phyloP scores from a whole-genome alignment of 2,329 filamentous ascomycete genomes.

The Teratosphaeria zuluensis region DNA sequence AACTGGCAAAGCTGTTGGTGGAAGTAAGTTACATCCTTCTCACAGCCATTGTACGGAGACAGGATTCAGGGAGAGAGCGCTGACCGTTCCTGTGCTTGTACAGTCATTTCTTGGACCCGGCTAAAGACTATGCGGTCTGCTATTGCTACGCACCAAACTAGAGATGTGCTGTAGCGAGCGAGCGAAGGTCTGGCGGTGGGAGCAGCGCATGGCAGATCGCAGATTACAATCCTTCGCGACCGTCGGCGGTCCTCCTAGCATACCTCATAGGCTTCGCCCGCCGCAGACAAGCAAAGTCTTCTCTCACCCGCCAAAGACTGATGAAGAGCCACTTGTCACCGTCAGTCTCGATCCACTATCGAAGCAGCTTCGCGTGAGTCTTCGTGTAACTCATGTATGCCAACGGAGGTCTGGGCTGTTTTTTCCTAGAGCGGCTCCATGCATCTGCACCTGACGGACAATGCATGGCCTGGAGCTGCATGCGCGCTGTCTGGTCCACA shows the following conservation, averaged over 20 bases:
- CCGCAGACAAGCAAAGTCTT: no score
- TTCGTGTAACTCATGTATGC: background rate
- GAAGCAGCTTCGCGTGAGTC: background rate
- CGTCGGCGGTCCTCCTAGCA: no score
- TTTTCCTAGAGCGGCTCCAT: background rate
- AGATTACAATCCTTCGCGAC: background rate
- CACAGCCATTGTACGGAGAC: background rate
- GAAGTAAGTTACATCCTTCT: background rate
- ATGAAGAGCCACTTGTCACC: no score
- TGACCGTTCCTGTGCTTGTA: background rate
- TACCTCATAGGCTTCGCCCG: no score
- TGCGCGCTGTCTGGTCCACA: background rate
- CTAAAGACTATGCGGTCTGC: background rate
- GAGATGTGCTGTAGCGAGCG: background rate
- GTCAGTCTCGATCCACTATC: no score
- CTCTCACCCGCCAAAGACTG: no score
- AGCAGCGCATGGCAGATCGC: background rate
- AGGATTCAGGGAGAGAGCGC: background rate
- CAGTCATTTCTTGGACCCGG: background rate
- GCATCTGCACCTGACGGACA: background rate
- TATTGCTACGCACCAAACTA: background rate
- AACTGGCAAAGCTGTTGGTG: background rate
- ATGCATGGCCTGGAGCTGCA: background rate
- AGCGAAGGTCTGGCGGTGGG: background rate
- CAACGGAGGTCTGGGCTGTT: background rate